Evolutionary conservation across 345 rosid genomes (phyloP).

Genomic region (Euclidium syriacum): DNA sequence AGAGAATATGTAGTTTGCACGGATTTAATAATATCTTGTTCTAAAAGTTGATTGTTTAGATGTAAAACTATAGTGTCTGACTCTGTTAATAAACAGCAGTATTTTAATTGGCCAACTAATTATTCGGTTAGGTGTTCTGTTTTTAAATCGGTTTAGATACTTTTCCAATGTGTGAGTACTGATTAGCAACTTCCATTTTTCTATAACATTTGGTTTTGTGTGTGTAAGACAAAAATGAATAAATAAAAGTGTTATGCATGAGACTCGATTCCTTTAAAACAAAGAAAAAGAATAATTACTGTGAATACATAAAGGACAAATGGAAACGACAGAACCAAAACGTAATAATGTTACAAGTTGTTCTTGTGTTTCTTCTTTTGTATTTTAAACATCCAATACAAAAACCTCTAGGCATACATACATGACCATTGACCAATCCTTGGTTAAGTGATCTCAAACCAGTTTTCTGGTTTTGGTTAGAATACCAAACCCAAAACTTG

Average conservation of each 20-base stretch:
- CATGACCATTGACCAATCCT: neutral
- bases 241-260: neutral
- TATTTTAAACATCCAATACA: neutral
- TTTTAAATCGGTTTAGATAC: neutral
- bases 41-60: too few species aligned
- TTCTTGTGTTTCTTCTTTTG: neutral
- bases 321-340: conserved; percentile 7
- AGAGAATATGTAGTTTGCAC: too few species aligned
- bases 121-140: neutral
- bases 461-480: too few species aligned
- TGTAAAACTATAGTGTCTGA: too few species aligned
- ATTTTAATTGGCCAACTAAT: neutral
- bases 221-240: neutral
- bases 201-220: neutral
- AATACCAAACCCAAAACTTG: neutral
- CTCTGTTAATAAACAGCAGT: too few species aligned
- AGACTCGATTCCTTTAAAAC: neutral
- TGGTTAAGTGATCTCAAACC: neutral
- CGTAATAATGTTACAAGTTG: conserved; percentile 14
- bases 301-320: conserved; percentile 13
- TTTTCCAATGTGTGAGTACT: neutral
- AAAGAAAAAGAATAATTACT: conserved; percentile 6
- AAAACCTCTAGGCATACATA: neutral
- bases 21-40: too few species aligned
- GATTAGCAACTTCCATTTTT: neutral